Evolutionary conservation across 2,329 filamentous ascomycete genomes (phyloP).

Genomic region (Fonsecaea erecta): DNA sequence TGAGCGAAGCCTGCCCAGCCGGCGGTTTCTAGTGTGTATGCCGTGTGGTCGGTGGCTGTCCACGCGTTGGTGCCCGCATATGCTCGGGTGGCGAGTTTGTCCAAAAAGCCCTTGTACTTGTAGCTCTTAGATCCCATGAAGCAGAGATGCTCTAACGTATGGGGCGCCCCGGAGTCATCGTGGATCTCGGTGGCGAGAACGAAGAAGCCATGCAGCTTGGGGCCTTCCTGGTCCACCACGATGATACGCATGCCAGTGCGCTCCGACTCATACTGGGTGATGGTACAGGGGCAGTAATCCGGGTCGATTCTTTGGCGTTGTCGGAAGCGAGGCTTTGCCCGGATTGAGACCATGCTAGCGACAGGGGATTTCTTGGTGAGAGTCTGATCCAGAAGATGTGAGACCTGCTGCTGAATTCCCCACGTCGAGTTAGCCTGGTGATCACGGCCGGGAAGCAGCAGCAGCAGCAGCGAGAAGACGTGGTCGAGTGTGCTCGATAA

Average conservation of each 20-base stretch:
- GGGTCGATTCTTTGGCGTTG: slow-evolving; percentile 83
- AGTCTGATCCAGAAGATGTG: background rate
- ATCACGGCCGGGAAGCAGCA: background rate
- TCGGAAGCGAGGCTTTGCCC: slow-evolving; percentile 62
- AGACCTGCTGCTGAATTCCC: slow-evolving; percentile 9
- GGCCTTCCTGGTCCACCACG: slow-evolving; percentile 87
- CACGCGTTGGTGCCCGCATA: slow-evolving; percentile 96
- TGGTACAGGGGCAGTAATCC: slow-evolving; percentile 84
- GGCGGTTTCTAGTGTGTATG: slow-evolving; percentile 91
- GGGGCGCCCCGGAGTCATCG: slow-evolving; percentile 91
- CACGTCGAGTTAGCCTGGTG: slow-evolving; percentile 15
- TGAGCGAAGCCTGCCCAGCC: slow-evolving; percentile 97
- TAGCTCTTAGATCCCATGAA: slow-evolving; percentile 95
- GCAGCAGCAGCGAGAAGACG: slow-evolving; percentile 1
- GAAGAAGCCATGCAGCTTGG: slow-evolving; percentile 95
- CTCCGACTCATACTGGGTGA: slow-evolving; percentile 95
- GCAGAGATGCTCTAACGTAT: slow-evolving; percentile 80
- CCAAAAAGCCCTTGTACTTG: slow-evolving; percentile 90
- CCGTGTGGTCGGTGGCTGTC: slow-evolving; percentile 95
- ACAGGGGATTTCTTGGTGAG: background rate
- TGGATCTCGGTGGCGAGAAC: slow-evolving; percentile 95
- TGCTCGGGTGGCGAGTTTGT: slow-evolving; percentile 89
- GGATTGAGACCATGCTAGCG: slow-evolving; percentile 24
- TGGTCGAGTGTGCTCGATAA: background rate
- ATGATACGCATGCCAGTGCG: slow-evolving; percentile 93